Percentiles rank a stretch among this genome's conserved stretches.
These are phyloP conservation scores for Cucumis hystrix DNA, from an alignment of 306 rosid genomes.

Conservation along the genomic window DNA sequence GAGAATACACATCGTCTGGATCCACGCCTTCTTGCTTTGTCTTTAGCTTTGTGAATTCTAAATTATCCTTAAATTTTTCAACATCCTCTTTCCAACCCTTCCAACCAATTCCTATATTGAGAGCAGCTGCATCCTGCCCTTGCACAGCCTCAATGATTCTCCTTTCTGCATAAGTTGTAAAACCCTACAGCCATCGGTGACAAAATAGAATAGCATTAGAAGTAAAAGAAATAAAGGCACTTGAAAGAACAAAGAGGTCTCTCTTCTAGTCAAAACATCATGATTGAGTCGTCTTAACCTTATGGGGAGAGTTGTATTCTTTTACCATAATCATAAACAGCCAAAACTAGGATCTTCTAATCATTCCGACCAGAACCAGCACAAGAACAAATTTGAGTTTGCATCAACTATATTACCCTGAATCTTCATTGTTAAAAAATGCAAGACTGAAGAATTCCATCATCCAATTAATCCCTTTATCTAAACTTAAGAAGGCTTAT, in stretches of 20 bases:
- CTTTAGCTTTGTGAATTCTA: constrained; percentile 87
- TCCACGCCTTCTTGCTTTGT: constrained; percentile 74
- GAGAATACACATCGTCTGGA: constrained; percentile 79
- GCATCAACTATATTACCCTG: neutral
- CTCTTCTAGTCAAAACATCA: neutral
- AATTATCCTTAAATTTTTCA: constrained; percentile 77
- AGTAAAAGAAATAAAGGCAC: neutral
- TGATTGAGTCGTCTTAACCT: neutral
- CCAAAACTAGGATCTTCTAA: neutral
- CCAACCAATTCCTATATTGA: constrained; percentile 86
- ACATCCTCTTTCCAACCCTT: constrained; percentile 56
- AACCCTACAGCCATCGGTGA: constrained; percentile 43
- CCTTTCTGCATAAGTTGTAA: constrained; percentile 83
- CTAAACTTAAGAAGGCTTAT: neutral
- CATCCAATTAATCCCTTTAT: neutral
- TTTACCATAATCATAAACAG: neutral
- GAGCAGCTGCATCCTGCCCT: constrained; percentile 62
- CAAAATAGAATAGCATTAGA: neutral
- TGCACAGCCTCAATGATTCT: constrained; percentile 92
- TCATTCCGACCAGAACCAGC: neutral
- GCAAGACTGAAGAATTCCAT: neutral
- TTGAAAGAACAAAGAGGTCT: neutral
- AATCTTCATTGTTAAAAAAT: neutral
- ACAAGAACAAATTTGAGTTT: neutral
- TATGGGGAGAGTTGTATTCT: neutral